Conservation (phyloP, 208 protist species). For the Entamoeba moshkovskii region DNA sequence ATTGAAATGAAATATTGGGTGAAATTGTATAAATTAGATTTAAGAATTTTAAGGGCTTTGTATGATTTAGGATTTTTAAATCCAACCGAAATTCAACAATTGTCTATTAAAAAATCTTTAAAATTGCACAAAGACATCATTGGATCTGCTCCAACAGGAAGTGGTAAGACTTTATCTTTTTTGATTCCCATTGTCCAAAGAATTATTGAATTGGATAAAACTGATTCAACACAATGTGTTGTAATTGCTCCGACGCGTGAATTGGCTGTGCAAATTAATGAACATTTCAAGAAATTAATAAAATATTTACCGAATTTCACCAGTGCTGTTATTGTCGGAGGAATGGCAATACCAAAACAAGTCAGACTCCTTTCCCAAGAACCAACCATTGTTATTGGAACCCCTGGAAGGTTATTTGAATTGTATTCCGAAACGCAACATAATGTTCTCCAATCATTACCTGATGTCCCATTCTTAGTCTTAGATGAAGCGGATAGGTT, state of each 20-base stretch:
- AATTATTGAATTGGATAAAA: conserved; percentile 47
- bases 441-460: conserved; percentile 53
- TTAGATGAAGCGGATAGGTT: conserved; percentile 1
- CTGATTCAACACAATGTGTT: not conserved
- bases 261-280: conserved; percentile 23
- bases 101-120: not conserved
- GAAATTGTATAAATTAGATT: not conserved
- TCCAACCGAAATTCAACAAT: not conserved
- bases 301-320: not conserved
- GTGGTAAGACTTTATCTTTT: conserved; percentile 74
- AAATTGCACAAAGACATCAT: conserved; percentile 52
- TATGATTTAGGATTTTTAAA: not conserved
- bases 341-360: conserved; percentile 10
- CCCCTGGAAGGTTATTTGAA: conserved; percentile 32
- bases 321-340: conserved; percentile 28
- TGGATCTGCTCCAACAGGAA: conserved; percentile 72
- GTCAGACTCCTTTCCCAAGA: not conserved
- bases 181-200: conserved; percentile 46
- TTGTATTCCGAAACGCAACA: conserved; percentile 6
- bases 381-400: conserved; percentile 25
- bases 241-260: conserved; percentile 30
- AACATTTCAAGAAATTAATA: not conserved
- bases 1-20: not conserved
- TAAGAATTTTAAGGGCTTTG: not conserved
- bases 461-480: not conserved